These are phyloP conservation scores for Pyrenula aspistea DNA, from an alignment of 495 filamentous ascomycete species.

Conservation along the genomic window DNA sequence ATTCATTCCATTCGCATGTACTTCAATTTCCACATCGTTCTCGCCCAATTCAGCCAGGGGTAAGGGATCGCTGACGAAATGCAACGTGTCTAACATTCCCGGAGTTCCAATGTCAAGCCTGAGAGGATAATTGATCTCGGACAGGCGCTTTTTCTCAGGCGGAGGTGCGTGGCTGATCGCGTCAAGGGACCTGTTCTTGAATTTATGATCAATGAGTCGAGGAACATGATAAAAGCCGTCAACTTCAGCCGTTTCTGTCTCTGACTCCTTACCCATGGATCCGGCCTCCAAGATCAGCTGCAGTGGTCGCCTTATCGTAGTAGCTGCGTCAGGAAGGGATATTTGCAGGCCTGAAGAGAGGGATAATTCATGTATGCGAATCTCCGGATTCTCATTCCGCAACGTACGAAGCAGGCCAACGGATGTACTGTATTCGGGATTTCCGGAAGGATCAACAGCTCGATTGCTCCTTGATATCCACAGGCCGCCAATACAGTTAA, in stretches of 20 bases:
- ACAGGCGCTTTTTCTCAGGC: conserved; percentile 18
- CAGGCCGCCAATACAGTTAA: background rate
- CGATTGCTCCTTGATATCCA: background rate
- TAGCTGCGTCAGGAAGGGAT: background rate
- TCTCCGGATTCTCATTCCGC: background rate
- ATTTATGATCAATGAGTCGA: background rate
- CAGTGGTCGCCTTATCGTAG: background rate
- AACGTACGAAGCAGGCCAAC: background rate
- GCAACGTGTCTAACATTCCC: conserved; percentile 30
- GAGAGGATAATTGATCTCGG: conserved; percentile 15
- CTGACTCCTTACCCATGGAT: background rate
- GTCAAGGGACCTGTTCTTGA: background rate
- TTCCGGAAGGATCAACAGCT: background rate
- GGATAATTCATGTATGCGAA: background rate
- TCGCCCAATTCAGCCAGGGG: conserved; percentile 71
- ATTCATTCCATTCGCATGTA: conserved; percentile 26
- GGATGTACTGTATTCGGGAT: background rate
- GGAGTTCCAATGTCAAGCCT: conserved; percentile 12
- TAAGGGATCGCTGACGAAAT: conserved; percentile 91
- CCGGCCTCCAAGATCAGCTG: background rate
- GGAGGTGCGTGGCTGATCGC: background rate
- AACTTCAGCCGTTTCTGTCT: background rate
- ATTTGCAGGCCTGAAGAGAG: background rate
- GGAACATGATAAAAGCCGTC: background rate
- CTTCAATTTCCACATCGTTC: conserved; percentile 22